A percentile compares a stretch with the other conserved stretches of the same genome.
phyloP scores from a whole-genome alignment of 208 protist genomes.

The Leishmania major region DNA sequence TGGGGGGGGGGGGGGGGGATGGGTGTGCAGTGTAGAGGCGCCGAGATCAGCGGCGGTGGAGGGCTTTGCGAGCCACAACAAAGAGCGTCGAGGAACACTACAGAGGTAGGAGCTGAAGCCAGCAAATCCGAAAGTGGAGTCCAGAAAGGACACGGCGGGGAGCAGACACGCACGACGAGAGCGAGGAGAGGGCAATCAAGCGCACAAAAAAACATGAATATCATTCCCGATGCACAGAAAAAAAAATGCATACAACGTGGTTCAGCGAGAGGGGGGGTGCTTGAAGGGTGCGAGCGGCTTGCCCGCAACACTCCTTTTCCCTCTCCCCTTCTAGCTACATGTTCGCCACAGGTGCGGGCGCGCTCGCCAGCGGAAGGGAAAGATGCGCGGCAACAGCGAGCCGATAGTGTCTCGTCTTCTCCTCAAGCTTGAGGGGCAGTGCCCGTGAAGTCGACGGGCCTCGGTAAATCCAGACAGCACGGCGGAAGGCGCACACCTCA shows the following conservation, averaged over 20 bases:
- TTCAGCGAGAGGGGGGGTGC: not conserved
- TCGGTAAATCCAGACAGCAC: conserved; percentile 29
- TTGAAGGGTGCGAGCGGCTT: not conserved
- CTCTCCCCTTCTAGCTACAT: not conserved
- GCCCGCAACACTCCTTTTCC: not conserved
- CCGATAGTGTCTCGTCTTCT: conserved; percentile 2
- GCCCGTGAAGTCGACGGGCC: conserved; percentile 36
- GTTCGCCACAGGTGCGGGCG: not conserved
- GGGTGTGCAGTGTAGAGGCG: not conserved
- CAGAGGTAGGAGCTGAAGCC: not conserved
- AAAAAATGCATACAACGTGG: not conserved
- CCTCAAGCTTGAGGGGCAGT: conserved; percentile 5
- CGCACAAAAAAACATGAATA: not conserved
- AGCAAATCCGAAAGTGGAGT: not conserved
- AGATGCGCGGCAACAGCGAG: not conserved
- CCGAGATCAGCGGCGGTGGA: not conserved
- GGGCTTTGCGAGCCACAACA: not conserved
- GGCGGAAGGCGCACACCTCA: not conserved
- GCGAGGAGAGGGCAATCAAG: not conserved
- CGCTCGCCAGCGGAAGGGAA: not conserved
- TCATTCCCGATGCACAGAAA: not conserved
- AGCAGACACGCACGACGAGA: not conserved
- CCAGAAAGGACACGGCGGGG: not conserved
- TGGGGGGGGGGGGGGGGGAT: not conserved
- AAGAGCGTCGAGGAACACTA: not conserved